Evolutionary conservation across 2,329 filamentous ascomycete species (phyloP), one percentile per base, ranked within the genome.

Genomic region (Phialophora tarda): DNA sequence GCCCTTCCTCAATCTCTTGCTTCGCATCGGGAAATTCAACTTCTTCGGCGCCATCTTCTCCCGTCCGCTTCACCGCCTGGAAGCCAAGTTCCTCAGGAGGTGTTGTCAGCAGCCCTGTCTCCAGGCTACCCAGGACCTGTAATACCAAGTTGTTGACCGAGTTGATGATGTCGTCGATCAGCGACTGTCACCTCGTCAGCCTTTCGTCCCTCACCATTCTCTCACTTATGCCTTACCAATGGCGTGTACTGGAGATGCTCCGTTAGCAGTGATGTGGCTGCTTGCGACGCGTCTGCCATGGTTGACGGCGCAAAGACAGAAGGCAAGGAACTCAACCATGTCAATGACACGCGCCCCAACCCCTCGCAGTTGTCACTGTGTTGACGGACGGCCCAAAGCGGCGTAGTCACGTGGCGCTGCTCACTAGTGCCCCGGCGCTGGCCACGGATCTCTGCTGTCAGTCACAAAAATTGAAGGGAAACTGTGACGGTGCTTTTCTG

Each of bases 111-210:
- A 99, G 88, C 1, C 92, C 91, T 63, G 88, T 87, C 79, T 98
- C 95, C 71, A 98, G 88, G 67, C 91, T 92, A 74, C 92, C 91
- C 74, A 97, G 89, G 62, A 92, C 93, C 77, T 90, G 90, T 79
- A 96, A 95, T 74, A 95, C 90, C 74, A 97, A 87, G 75, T 94
- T 91, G 82, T 98, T 99, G 78, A 97, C 88, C 63, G 90, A 91
- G 83, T 98, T 97, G 82, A 98, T 97, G 73, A 98, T 93, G 80
- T 98, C 94, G 86, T 99, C 95, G 75, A 99, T 90, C 50, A 99
- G 87, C 68, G 91, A 91, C 93, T 97, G 74, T 8, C 32, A 55
- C 30, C 30, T 23, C 6, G 38, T 44, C 38, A 44, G 17, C 7
- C 6, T n/a, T 17, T 17, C 38, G 38, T 21, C 6, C 38, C 38